A percentile compares a stretch with the other conserved stretches of the same genome.
These are phyloP conservation scores for Vigna angularis DNA, from an alignment of 306 rosid genomes.

Conservation along the genomic window DNA sequence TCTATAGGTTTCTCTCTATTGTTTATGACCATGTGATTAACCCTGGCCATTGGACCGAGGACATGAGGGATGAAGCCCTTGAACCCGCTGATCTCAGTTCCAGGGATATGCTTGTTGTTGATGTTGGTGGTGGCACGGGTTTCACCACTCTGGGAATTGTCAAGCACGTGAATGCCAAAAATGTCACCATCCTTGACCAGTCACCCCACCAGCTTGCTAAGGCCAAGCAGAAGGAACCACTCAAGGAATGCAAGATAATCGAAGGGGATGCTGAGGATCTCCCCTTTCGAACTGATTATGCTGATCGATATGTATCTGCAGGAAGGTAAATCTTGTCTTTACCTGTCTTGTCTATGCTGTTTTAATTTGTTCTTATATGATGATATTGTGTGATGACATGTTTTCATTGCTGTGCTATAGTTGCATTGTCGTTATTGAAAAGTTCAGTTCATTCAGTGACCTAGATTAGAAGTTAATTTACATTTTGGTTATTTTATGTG, in stretches of 20 bases:
- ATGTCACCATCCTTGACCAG: conserved; percentile 93
- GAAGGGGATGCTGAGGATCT: conserved; percentile 97
- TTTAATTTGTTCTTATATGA: conserved; percentile 6
- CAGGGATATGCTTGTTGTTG: conserved; percentile 79
- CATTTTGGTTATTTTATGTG: conserved; percentile 8
- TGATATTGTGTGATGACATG: not conserved
- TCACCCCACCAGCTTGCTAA: conserved; percentile 96
- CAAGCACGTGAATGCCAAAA: conserved; percentile 89
- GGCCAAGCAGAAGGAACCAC: conserved; percentile 86
- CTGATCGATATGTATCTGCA: conserved; percentile 90
- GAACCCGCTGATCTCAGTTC: conserved; percentile 85
- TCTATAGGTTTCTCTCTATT: conserved; percentile 87
- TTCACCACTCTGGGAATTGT: conserved; percentile 91
- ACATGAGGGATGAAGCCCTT: conserved; percentile 95
- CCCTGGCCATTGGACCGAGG: conserved; percentile 98
- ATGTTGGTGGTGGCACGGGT: conserved; percentile 95
- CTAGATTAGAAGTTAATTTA: conserved; percentile 11
- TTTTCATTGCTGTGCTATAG: conserved; percentile 17
- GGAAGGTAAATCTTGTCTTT: conserved; percentile 64
- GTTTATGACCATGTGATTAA: conserved; percentile 89
- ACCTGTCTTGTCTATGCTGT: not conserved
- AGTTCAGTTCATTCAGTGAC: conserved; percentile 29
- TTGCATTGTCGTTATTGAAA: conserved; percentile 1
- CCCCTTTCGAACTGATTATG: conserved; percentile 88
- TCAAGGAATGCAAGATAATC: conserved; percentile 82